Conservation (phyloP, 2,329 filamentous ascomycete species). For the Aspergillus tanneri region DNA sequence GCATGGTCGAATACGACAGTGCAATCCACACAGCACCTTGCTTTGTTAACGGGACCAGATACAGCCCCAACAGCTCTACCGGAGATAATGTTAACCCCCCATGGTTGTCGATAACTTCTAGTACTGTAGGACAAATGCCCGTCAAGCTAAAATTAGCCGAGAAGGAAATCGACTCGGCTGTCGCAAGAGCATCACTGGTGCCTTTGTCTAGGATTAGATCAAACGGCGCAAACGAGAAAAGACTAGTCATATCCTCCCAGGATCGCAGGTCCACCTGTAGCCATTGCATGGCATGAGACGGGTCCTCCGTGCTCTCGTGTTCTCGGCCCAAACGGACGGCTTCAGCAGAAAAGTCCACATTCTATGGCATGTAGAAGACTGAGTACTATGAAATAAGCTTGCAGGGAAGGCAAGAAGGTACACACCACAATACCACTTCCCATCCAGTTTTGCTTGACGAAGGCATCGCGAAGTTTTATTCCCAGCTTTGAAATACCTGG, state of each 20-base stretch:
- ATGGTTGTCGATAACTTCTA: constrained; percentile 13
- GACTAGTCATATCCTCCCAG: constrained; percentile 29
- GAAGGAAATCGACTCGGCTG: constrained; percentile 21
- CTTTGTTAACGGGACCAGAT: constrained; percentile 31
- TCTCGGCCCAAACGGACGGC: constrained; percentile 36
- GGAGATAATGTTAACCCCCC: constrained; percentile 25
- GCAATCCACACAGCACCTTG: constrained; percentile 31
- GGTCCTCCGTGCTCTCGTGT: constrained; percentile 20
- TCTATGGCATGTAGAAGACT: constrained; percentile 19
- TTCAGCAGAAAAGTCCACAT: constrained; percentile 39
- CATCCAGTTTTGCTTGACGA: constrained; percentile 26
- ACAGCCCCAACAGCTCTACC: constrained; percentile 36
- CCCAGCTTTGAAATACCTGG: constrained; percentile 37
- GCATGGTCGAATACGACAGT: constrained; percentile 36
- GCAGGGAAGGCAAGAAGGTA: too few species aligned
- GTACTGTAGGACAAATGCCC: constrained; percentile 24
- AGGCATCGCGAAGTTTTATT: constrained; percentile 30
- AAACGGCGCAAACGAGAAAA: constrained; percentile 30
- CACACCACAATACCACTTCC: constrained; percentile 36
- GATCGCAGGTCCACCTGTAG: constrained; percentile 30
- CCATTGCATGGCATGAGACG: constrained; percentile 33
- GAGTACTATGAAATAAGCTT: not conserved
- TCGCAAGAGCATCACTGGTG: constrained; percentile 40
- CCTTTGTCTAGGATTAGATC: constrained; percentile 39
- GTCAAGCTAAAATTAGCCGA: constrained; percentile 8